Evolutionary conservation across 768 basidiomycete species (phyloP), one percentile per base, ranked within the genome.

Genomic region (Pulveroboletus sp.): DNA sequence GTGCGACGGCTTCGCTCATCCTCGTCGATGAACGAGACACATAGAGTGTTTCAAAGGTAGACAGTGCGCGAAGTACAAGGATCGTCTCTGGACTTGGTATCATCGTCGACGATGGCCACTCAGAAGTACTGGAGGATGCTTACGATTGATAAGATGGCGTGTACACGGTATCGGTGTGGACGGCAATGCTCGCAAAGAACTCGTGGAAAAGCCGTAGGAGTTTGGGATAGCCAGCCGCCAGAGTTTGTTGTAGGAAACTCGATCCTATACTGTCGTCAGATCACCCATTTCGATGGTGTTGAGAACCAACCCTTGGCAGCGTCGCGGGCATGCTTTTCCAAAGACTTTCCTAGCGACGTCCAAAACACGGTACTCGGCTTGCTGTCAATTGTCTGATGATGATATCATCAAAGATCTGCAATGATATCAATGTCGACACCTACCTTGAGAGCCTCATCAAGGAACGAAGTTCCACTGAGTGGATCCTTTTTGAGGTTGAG

Each of bases 371-470:
- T 78, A 52, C 89, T 94, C 1, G 97, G 97, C 63, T 87, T 94
- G 66, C 84, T 91, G 56, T 98, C 97, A 8, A 97, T 74, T 5
- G 81, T 71, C 90, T 94, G 57, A n/a, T 9, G 27, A 39, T 36
- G 27, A 21, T 3, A 11, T n/a, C 34, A 35, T 62, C 40, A 58
- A 47, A 7, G 9, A 33, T 35, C 19, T 17, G 19, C 32, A 2
- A 24, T 17, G 13, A 27, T 14, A 29, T 2, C 6, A 16, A 29
- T 2, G 4, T 12, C n/a, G 19, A 42, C 16, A 43, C 71, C 40
- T 16, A 91, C 92, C 74, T 93, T 90, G 87, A 97, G 88, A 0
- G 88, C 91, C 64, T 94, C 94, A 44, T 97, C 94, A 23, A 98
- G 69, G 69, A 98, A 98, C 3, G 87, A 56, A 0, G 77, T 70